Evolutionary conservation across 768 basidiomycete genomes (phyloP).

Genomic region (Suillus cothurnatus): DNA sequence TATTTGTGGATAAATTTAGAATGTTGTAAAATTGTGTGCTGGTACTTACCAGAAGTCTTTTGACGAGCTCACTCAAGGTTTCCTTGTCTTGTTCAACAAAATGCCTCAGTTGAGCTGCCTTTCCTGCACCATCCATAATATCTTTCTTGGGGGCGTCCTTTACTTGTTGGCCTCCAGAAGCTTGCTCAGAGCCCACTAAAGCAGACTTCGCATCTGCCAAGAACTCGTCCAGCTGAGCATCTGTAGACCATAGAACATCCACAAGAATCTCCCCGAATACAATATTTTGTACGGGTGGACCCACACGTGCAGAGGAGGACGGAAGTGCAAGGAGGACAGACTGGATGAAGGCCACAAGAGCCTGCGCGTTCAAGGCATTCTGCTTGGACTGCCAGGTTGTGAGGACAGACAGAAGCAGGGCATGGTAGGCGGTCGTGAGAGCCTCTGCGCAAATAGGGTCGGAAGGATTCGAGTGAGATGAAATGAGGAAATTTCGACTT

Average conservation of each 20-base stretch:
- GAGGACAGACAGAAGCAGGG: conserved; percentile 62
- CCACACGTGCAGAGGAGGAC: conserved; percentile 51
- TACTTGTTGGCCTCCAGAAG: conserved; percentile 29
- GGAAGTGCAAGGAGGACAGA: conserved; percentile 63
- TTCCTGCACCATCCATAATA: background rate
- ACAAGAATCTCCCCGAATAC: conserved; percentile 71
- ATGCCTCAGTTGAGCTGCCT: conserved; percentile 50
- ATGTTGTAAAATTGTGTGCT: background rate
- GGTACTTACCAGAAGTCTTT: conserved; percentile 55
- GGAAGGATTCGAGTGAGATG: conserved; percentile 60
- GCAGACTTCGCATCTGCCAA: conserved; percentile 53
- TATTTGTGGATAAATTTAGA: conserved; percentile 29
- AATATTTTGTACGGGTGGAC: conserved; percentile 41
- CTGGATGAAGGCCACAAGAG: conserved; percentile 65
- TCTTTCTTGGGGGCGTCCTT: conserved; percentile 24
- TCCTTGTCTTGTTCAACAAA: conserved; percentile 66
- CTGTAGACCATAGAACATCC: conserved; percentile 82
- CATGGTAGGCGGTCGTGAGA: conserved; percentile 69
- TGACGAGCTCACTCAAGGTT: conserved; percentile 57
- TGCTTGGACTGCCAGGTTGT: conserved; percentile 54
- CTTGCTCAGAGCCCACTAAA: conserved; percentile 35
- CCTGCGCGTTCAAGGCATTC: conserved; percentile 44
- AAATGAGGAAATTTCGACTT: conserved; percentile 64
- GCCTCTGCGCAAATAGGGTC: conserved; percentile 55
- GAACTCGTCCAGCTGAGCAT: conserved; percentile 75